Evolutionary conservation across 2,329 filamentous ascomycete genomes (phyloP).

Genomic region (Diaporthe sp.): DNA sequence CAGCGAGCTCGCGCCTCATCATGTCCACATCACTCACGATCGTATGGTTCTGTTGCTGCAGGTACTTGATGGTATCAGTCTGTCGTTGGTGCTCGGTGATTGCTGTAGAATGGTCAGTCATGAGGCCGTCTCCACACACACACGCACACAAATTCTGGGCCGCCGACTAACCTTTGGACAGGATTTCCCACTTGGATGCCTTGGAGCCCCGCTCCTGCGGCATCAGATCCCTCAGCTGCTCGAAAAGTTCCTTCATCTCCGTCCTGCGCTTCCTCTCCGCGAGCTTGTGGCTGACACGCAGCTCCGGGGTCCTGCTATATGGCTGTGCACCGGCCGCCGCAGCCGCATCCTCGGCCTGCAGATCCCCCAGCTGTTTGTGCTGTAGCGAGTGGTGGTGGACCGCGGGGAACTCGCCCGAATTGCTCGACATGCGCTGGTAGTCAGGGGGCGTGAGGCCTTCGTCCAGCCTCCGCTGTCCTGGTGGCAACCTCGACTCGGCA

Average conservation of each 20-base stretch:
- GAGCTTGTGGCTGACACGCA: conserved; percentile 87
- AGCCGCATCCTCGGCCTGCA: conserved; percentile 72
- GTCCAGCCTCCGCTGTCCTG: conserved; percentile 80
- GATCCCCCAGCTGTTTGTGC: conserved; percentile 77
- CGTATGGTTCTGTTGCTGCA: conserved; percentile 61
- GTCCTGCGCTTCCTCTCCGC: conserved; percentile 87
- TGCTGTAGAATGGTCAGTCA: conserved; percentile 56
- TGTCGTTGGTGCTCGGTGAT: conserved; percentile 74
- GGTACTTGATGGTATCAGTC: conserved; percentile 61
- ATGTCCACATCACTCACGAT: conserved; percentile 61
- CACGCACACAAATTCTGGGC: neutral
- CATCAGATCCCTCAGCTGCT: conserved; percentile 82
- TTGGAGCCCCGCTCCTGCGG: conserved; percentile 87
- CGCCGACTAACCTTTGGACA: conserved; percentile 80
- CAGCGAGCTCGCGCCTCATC: conserved; percentile 64
- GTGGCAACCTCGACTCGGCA: conserved; percentile 78
- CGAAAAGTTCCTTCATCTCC: conserved; percentile 91
- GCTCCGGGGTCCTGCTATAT: conserved; percentile 85
- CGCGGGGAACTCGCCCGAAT: conserved; percentile 68
- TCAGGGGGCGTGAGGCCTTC: conserved; percentile 65
- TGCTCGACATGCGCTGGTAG: conserved; percentile 63
- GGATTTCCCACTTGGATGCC: conserved; percentile 90
- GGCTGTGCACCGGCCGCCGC: conserved; percentile 73
- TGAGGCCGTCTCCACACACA: no score
- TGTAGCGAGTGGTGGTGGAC: conserved; percentile 83